Base-by-base conservation (phyloP, 1,139 yeast genomes). In the Meyerozyma sp. region DNA sequence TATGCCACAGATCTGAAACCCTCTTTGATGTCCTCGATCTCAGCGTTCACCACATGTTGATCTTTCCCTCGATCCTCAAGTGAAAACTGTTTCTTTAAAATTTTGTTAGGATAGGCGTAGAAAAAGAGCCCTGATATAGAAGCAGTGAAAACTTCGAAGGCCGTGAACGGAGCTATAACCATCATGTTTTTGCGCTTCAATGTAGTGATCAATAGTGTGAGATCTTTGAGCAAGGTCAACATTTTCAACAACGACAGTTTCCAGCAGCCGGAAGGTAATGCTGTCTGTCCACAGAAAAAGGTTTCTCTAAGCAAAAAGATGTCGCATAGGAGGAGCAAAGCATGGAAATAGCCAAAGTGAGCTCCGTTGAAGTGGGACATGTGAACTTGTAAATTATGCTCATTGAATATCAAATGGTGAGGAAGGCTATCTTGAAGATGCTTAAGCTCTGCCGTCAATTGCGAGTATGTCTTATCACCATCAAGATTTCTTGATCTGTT, bases 101-200 rank as follows among this genome's bases (percentile, higher is more conserved):
- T 50, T 65, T 58, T 41, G 6, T 26, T 29, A 4, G 71, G 68
- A 46, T 63, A 66, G 0, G 64, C 60, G 30, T 59, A 56, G 40
- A 67, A 57, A 40, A 62, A 67, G 21, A 65, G 52, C 23, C 66
- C 55, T 0, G 70, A 66, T 3, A 64, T 62, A 3, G 68, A 64
- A 13, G 59, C 54, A 8, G 70, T 66, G 49, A 63, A 66, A 2
- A 66, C 63, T 45, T 66, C 66, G 47, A 67, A 66, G 2, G 70
- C 69, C 3, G 71, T 63, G 46, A 66, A 66, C 11, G 72, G 72
- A 2, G 72, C 70, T 34, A 65, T 57, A 6, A 67, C 70, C 65
- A 67, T 63, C 45, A 58, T 49, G 44, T 62, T 57, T 20, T 57
- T 53, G 3, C 61, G 57, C 16, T 58, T 53, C 28, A 66, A 49